These are phyloP conservation scores for Priceomyces fermenticarens DNA, from an alignment of 805 yeast genomes.

Conservation along the genomic window DNA sequence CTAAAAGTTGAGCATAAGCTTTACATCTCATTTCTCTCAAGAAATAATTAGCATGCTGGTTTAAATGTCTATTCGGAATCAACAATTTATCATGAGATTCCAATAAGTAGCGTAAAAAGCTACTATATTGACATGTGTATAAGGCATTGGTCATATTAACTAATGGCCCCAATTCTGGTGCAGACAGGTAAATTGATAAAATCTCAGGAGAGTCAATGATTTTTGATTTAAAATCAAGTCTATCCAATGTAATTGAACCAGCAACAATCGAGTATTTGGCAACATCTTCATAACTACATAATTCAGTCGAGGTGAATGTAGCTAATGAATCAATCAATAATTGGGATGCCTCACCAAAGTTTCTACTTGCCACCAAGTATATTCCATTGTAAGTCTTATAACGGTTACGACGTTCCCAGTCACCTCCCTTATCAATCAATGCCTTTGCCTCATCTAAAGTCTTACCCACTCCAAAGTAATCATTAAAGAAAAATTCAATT, in stretches of 20 bases:
- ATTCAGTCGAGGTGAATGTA: constrained; percentile 90
- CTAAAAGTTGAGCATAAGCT: constrained; percentile 90
- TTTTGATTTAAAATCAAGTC: constrained; percentile 80
- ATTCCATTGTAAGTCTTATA: constrained; percentile 90
- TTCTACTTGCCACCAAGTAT: constrained; percentile 77
- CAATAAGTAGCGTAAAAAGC: constrained; percentile 72
- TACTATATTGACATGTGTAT: constrained; percentile 82
- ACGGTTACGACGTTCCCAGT: constrained; percentile 97
- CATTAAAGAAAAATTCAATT: constrained; percentile 86
- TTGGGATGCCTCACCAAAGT: constrained; percentile 81
- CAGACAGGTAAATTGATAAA: constrained; percentile 69
- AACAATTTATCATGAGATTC: constrained; percentile 74
- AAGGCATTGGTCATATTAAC: constrained; percentile 79
- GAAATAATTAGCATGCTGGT: constrained; percentile 78
- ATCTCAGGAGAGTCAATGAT: constrained; percentile 94
- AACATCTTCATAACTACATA: constrained; percentile 83
- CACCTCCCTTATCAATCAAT: constrained; percentile 94
- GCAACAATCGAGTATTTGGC: constrained; percentile 85
- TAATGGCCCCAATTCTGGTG: constrained; percentile 73
- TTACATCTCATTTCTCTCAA: constrained; percentile 91
- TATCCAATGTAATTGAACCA: constrained; percentile 79
- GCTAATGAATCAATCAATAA: constrained; percentile 87
- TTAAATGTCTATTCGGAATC: constrained; percentile 58
- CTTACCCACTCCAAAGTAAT: constrained; percentile 63
- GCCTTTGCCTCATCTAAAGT: constrained; percentile 70